Evolutionary conservation across 768 basidiomycete genomes (phyloP), one percentile per base, ranked within the genome.

Genomic region (Postia placenta): DNA sequence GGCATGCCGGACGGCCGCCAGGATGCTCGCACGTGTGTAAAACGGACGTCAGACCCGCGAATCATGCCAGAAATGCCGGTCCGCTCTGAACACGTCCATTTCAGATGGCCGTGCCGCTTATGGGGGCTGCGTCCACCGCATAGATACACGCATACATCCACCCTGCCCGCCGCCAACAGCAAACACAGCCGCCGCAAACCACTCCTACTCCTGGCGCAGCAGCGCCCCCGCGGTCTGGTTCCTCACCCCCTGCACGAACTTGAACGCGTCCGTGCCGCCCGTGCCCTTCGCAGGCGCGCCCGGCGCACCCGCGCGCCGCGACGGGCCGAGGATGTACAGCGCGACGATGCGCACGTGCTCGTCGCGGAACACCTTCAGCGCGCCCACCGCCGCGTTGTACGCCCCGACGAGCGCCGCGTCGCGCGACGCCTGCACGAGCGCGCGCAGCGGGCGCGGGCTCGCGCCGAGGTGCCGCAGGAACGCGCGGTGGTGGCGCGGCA

Each of bases 401-500:
- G 75, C 67, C 35, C 59, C 66, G 9, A 54, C 54, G 17, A 70
- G 54, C 9, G 44, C 53, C 5, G 49, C 39, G 37, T 62, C 57
- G 4, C 47, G 55, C 15, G 47, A 47, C 17, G 45, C 47, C 50
- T 57, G 58, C 1, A 81, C 77, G 47, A 78, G 62, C 2, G 54
- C 54, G 17, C 79, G 74, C 12, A 81, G 62, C 1, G 76, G 71
- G 3, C 76, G 75, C 11, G 73, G 74, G 49, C 62, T 68, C n/a
- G 64, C 60, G 5, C 66, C 57, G 28, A 83, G 72, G 58, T 81
- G 78, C 5, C 62, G 62, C 12, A 83, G 69, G 69, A 82, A 83
- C 12, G 71, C 65, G 19, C 80, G 76, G 60, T 81, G 80, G 49
- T 75, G 72, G 1, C 74, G 69, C 0, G 81, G 81, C 81, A 83